These are phyloP conservation scores for Tricholoma flavovirens DNA, from an alignment of 768 basidiomycete species.

Conservation along the genomic window DNA sequence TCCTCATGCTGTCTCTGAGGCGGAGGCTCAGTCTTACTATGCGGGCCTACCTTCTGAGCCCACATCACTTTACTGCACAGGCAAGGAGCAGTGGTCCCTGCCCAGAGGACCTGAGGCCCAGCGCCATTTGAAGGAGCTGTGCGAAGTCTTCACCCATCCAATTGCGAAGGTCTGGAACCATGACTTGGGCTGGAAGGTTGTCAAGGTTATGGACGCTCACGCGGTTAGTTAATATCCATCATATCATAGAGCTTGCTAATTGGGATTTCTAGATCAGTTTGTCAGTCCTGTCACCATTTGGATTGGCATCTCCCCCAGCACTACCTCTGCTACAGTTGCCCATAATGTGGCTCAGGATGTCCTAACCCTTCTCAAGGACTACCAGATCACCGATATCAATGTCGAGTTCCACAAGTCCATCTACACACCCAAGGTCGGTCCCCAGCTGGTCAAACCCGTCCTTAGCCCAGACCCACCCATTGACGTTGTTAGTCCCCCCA, in stretches of 20 bases:
- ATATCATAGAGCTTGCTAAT: slow-evolving; percentile 25
- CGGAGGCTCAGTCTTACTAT: too few species aligned
- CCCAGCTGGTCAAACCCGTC: slow-evolving; percentile 25
- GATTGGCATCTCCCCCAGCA: too few species aligned
- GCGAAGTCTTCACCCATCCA: slow-evolving; percentile 26
- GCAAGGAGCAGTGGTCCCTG: slow-evolving; percentile 21
- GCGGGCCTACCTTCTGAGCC: slow-evolving; percentile 24
- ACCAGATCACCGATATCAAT: too few species aligned
- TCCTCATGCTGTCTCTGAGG: too few species aligned
- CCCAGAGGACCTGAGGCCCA: slow-evolving; percentile 16
- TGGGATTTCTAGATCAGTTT: slow-evolving; percentile 12
- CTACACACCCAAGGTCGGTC: slow-evolving; percentile 19
- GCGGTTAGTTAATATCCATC: slow-evolving; percentile 20
- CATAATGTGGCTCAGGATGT: too few species aligned
- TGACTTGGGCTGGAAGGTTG: slow-evolving; percentile 24
- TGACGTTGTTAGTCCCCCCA: too few species aligned
- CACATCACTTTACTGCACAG: slow-evolving; percentile 22
- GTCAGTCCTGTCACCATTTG: too few species aligned
- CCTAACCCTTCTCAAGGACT: too few species aligned
- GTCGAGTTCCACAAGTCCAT: too few species aligned
- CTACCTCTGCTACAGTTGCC: too few species aligned
- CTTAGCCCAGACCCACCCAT: slow-evolving; percentile 16
- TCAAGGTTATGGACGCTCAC: slow-evolving; percentile 21
- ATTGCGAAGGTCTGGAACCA: slow-evolving; percentile 26
- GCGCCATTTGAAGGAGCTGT: slow-evolving; percentile 24